A percentile compares a stretch with the other conserved stretches of the same genome.
These are phyloP conservation scores for Kwoniella heveanensis DNA, from an alignment of 768 basidiomycete species.

Conservation along the genomic window DNA sequence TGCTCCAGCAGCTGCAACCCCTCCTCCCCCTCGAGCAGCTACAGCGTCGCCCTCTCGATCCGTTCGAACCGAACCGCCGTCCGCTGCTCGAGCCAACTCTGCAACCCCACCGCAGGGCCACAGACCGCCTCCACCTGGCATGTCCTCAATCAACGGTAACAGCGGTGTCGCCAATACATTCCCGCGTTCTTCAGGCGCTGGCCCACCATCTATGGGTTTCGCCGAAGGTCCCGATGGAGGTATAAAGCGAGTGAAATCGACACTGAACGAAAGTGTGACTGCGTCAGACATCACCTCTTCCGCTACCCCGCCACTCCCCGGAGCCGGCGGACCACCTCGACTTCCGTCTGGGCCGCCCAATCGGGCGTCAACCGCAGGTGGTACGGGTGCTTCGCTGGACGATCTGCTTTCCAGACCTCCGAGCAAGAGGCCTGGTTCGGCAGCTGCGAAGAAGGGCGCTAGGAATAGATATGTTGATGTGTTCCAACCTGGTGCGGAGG, in stretches of 20 bases:
- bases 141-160: conserved; percentile 9
- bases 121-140: conserved; percentile 15
- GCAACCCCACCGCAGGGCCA: conserved; percentile 37
- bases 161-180: conserved; percentile 10
- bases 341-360: conserved; percentile 58
- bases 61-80: conserved; percentile 10
- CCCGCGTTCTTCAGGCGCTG: conserved; percentile 2
- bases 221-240: conserved; percentile 24
- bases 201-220: conserved; percentile 19
- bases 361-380: conserved; percentile 30
- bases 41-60: conserved; percentile 71
- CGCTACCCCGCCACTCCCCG: conserved; percentile 2
- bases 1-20: conserved; percentile 60
- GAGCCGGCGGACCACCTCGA: conserved; percentile 17
- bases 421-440: conserved; percentile 63
- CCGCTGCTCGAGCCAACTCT: conserved; percentile 16
- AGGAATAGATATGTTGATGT: conserved; percentile 88
- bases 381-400: conserved; percentile 43
- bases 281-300: conserved; percentile 25
- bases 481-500: conserved; percentile 61
- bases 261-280: conserved; percentile 27
- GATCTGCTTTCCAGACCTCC: conserved; percentile 60
- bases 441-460: conserved; percentile 68
- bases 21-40: conserved; percentile 81
- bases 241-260: conserved; percentile 26